Evolutionary conservation across 345 rosid species (phyloP), one percentile per base, ranked within the genome.

Genomic region (Linum usitatissimum): DNA sequence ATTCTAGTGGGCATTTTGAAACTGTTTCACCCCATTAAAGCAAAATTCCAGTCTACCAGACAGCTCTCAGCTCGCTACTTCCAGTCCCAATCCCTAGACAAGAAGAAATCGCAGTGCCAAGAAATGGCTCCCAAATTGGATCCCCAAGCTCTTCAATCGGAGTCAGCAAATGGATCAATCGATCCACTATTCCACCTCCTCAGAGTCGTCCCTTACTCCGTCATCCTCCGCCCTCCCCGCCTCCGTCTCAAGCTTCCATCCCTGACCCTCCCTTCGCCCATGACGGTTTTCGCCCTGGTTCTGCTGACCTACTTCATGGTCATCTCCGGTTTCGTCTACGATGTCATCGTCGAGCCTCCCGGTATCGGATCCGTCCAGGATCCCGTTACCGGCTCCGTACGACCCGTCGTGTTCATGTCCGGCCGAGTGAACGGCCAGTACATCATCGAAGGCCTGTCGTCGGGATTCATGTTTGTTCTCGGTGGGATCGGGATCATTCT

Each of bases 301-400:
- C 38, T 34, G 38, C 38, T 34, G 38, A 34, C 38, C 38, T 34
- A 34, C 38, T 34, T 34, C 38, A n/a, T 53, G 19, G 56, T 53
- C 15, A 20, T 53, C 56, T 53, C 56, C 15, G 56, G 56, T 20
- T 53, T 53, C 56, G 56, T 53, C 56, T 53, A 53, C 56, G 56
- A 53, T 20, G 56, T 53, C 56, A 53, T 53, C 56, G 18, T 53
- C 56, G 56, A 53, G 56, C 56, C 56, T 6, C 56, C 56, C n/a
- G 56, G 56, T 6, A 53, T 53, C 56, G 56, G 56, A 7, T 53
- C 56, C 56, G 21, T 20, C 56, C 56, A 53, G 56, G 56, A 53
- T 20, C 56, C 56, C 15, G 18, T 15, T 6, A 53, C 56, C 56
- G 56, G 56, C 19, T 53, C 56, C 56, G 56, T 53, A n/a, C 1